Conservation (phyloP, 768 basidiomycete species). For the Austroboletus eburneus region DNA sequence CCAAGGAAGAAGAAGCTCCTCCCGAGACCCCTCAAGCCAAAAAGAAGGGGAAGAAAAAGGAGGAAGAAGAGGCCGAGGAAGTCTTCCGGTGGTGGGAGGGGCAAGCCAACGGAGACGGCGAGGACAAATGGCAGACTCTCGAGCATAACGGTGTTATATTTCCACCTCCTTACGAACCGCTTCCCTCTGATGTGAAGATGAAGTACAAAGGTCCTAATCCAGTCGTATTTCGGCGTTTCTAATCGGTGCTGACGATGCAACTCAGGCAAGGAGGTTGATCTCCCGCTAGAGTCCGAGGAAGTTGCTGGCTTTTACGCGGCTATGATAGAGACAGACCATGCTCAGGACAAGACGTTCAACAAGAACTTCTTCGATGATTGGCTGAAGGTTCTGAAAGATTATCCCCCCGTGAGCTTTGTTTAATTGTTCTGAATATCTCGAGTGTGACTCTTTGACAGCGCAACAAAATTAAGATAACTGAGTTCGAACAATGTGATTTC, state of each 20-base stretch:
- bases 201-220: conserved; percentile 77
- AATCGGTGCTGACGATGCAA: conserved; percentile 14
- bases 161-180: conserved; percentile 87
- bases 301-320: conserved; percentile 96
- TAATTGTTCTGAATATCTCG: conserved; percentile 3
- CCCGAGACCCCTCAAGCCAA: conserved; percentile 45
- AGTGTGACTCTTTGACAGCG: conserved; percentile 37
- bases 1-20: conserved; percentile 42
- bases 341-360: conserved; percentile 82
- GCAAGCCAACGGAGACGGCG: conserved; percentile 67
- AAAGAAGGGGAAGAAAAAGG: conserved; percentile 54
- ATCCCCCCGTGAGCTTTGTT: conserved; percentile 71
- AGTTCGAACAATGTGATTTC: conserved; percentile 86
- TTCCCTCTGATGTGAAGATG: conserved; percentile 86
- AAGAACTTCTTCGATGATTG: conserved; percentile 96
- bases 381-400: conserved; percentile 65
- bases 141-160: conserved; percentile 94
- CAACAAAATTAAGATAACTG: conserved; percentile 69
- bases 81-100: conserved; percentile 87
- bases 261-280: conserved; percentile 70
- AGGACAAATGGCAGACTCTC: conserved; percentile 91
- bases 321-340: conserved; percentile 89
- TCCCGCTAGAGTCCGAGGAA: conserved; percentile 87
- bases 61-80: conserved; percentile 60
- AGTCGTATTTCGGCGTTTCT: conserved; percentile 7